These are phyloP conservation scores for Gossypium herbaceum DNA, from an alignment of 345 rosid genomes.

Conservation along the genomic window DNA sequence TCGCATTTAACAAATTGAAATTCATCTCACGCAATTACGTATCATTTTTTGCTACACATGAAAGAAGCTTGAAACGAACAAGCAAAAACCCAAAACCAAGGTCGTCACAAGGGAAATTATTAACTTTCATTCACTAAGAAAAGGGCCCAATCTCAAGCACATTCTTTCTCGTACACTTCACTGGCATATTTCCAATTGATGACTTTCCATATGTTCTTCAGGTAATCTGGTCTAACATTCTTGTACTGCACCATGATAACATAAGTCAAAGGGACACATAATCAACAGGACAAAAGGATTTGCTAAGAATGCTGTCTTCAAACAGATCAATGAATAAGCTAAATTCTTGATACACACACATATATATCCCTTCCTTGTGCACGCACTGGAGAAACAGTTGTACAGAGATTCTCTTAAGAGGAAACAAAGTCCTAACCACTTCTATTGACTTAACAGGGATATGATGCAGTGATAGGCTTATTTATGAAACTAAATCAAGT, in stretches of 20 bases:
- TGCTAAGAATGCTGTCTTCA: too few relatives aligned
- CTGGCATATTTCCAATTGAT: slow-evolving; percentile 87
- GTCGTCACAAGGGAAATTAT: too few relatives aligned
- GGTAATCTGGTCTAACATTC: slow-evolving; percentile 80
- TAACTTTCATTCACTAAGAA: too few relatives aligned
- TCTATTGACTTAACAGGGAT: neutral
- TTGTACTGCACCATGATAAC: slow-evolving; percentile 56
- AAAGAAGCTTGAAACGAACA: too few relatives aligned
- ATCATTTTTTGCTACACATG: too few relatives aligned
- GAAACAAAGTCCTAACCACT: neutral
- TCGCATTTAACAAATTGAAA: too few relatives aligned
- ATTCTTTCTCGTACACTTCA: slow-evolving; percentile 56
- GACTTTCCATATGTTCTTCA: slow-evolving; percentile 93
- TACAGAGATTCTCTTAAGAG: neutral
- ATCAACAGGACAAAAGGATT: neutral
- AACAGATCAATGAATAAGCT: neutral
- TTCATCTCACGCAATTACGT: too few relatives aligned
- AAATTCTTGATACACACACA: neutral
- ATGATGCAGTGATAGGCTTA: neutral
- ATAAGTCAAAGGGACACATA: neutral
- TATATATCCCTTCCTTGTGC: too few relatives aligned
- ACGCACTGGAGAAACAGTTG: neutral
- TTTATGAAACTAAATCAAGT: neutral
- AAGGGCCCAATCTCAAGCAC: slow-evolving; percentile 28
- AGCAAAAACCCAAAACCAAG: too few relatives aligned